These are phyloP conservation scores for Trametes meyenii DNA, from an alignment of 768 basidiomycete genomes.

Conservation along the genomic window DNA sequence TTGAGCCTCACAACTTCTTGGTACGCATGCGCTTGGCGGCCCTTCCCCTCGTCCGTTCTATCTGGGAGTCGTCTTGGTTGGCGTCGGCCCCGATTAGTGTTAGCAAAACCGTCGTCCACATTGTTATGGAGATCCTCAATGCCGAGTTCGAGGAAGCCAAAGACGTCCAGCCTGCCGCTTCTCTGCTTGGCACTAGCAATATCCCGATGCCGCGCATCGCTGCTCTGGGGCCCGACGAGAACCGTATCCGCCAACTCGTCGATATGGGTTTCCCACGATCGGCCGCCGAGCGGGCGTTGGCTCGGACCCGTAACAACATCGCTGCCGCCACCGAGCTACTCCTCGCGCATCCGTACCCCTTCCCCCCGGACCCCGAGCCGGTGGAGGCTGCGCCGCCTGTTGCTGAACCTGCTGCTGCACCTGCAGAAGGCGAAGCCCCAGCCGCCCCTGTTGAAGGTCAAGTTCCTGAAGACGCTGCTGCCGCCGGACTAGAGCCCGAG, in stretches of 20 bases:
- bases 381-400: slow-evolving; percentile 32
- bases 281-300: slow-evolving; percentile 81
- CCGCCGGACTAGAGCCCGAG: slow-evolving; percentile 26
- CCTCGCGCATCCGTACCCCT: slow-evolving; percentile 77
- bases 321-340: slow-evolving; percentile 87
- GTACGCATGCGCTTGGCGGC: slow-evolving; percentile 74
- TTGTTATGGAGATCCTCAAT: slow-evolving; percentile 78
- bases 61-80: slow-evolving; percentile 90
- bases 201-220: slow-evolving; percentile 37
- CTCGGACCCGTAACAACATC: slow-evolving; percentile 86
- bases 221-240: slow-evolving; percentile 65
- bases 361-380: slow-evolving; percentile 67
- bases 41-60: slow-evolving; percentile 62
- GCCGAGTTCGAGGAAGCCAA: slow-evolving; percentile 79
- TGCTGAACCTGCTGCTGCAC: slow-evolving; percentile 18
- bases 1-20: slow-evolving; percentile 86
- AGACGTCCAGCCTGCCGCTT: slow-evolving; percentile 43
- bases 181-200: slow-evolving; percentile 35
- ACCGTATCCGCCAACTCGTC: slow-evolving; percentile 76
- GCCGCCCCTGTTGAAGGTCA: slow-evolving; percentile 8
- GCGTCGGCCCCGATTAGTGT: slow-evolving; percentile 72
- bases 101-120: slow-evolving; percentile 73
- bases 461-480: neutral
- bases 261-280: slow-evolving; percentile 98
- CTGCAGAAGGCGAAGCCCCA: slow-evolving; percentile 20